Conservation (phyloP, 2,329 filamentous ascomycete genomes). For the Monilinia polystroma region DNA sequence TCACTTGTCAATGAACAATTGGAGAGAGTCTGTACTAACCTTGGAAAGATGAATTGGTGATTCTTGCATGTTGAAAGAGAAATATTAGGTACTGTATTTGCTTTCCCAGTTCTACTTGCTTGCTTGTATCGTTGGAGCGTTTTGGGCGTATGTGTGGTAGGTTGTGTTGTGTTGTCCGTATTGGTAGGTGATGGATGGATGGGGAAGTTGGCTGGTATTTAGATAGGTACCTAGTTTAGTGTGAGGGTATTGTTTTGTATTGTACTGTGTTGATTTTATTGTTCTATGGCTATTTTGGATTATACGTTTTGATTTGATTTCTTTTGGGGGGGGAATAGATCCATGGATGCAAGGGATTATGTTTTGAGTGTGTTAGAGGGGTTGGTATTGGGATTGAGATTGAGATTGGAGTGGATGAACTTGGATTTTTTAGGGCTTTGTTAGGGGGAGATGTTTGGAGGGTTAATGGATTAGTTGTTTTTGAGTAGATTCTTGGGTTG, state of each 20-base stretch:
- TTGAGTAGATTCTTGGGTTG: too few relatives aligned
- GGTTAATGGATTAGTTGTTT: too few relatives aligned
- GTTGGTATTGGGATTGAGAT: too few relatives aligned
- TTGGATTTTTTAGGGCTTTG: too few relatives aligned
- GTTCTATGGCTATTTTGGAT: too few relatives aligned
- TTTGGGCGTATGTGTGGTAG: neutral
- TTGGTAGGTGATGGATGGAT: neutral
- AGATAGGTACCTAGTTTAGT: neutral
- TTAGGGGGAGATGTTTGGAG: too few relatives aligned
- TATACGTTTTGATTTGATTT: too few relatives aligned
- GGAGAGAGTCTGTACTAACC: neutral
- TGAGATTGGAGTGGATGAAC: too few relatives aligned
- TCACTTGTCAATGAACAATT: neutral
- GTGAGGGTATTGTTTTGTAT: neutral
- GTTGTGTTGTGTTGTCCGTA: neutral
- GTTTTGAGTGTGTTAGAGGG: too few relatives aligned
- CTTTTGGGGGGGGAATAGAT: too few relatives aligned
- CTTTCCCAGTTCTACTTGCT: neutral
- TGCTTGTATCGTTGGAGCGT: slow-evolving; percentile 3
- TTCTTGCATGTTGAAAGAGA: neutral
- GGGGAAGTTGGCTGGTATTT: neutral
- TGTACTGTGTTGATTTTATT: neutral
- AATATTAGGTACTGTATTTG: neutral
- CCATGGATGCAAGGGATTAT: too few relatives aligned
- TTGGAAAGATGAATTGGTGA: neutral